These are phyloP conservation scores for Paxillus involutus DNA, from an alignment of 768 basidiomycete genomes.

Conservation along the genomic window DNA sequence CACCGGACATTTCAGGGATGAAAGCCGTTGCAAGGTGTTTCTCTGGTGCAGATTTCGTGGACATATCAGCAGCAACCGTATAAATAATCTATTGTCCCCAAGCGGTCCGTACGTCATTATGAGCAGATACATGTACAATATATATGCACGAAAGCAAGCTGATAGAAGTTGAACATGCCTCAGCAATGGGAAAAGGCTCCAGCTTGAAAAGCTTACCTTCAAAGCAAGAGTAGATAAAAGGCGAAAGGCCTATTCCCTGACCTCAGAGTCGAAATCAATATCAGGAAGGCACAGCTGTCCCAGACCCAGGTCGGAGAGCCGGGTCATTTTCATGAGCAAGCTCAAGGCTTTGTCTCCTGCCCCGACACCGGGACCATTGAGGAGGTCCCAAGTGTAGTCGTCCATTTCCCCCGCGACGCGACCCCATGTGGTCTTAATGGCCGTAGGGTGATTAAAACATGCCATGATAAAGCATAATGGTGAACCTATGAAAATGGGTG, in stretches of 20 bases:
- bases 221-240: slow-evolving; percentile 1
- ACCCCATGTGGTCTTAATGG: slow-evolving; percentile 71
- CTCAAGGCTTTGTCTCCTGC: slow-evolving; percentile 45
- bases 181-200: neutral
- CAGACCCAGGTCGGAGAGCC: slow-evolving; percentile 71
- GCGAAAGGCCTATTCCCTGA: neutral
- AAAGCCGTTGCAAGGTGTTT: neutral
- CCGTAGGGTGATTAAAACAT: slow-evolving; percentile 59
- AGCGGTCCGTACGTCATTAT: slow-evolving; percentile 18
- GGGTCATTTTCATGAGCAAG: slow-evolving; percentile 74
- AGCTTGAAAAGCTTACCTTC: slow-evolving; percentile 7
- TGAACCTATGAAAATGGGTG: slow-evolving; percentile 51
- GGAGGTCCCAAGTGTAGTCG: slow-evolving; percentile 59
- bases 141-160: slow-evolving; percentile 12
- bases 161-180: neutral
- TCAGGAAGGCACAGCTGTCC: slow-evolving; percentile 51
- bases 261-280: slow-evolving; percentile 24
- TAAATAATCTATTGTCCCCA: slow-evolving; percentile 6
- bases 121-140: slow-evolving; percentile 11
- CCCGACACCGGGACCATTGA: slow-evolving; percentile 44
- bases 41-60: neutral
- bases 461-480: slow-evolving; percentile 76
- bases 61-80: neutral
- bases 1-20: neutral
- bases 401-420: slow-evolving; percentile 66